A percentile compares a stretch with the other conserved stretches of the same genome.
phyloP scores from a whole-genome alignment of 805 yeast species.

The Metschnikowia koreensis region DNA sequence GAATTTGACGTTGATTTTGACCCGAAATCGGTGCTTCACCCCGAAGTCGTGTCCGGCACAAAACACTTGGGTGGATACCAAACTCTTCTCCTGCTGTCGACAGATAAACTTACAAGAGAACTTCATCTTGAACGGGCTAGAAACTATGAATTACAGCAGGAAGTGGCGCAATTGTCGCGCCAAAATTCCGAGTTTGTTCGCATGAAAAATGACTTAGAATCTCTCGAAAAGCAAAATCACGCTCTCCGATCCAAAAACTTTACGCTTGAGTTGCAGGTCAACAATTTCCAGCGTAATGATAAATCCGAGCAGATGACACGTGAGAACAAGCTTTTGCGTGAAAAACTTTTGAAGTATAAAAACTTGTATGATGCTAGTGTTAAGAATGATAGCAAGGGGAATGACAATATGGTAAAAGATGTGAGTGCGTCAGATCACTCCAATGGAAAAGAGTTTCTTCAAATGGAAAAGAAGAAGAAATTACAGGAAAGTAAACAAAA shows the following conservation, averaged over 20 bases:
- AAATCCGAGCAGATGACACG: constrained; percentile 19
- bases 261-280: constrained; percentile 5
- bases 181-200: neutral
- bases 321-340: constrained; percentile 32
- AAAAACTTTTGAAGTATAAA: constrained; percentile 36
- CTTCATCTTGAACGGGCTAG: constrained; percentile 11
- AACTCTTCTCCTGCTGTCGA: constrained; percentile 25
- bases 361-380: constrained; percentile 24
- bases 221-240: neutral
- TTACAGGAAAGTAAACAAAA: too few species aligned
- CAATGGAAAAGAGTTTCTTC: too few species aligned
- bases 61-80: constrained; percentile 30
- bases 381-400: neutral
- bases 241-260: neutral
- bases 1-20: constrained; percentile 5
- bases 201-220: constrained; percentile 12
- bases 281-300: constrained; percentile 3
- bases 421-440: too few species aligned
- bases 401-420: too few species aligned
- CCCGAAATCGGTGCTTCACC: neutral
- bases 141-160: constrained; percentile 3
- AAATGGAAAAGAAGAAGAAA: too few species aligned
- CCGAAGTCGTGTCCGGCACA: constrained; percentile 6
- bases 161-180: constrained; percentile 4
- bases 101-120: constrained; percentile 25